Conservation (phyloP, 1,284 basidiomycete genomes). For the Apiotrichum siamense region DNA sequence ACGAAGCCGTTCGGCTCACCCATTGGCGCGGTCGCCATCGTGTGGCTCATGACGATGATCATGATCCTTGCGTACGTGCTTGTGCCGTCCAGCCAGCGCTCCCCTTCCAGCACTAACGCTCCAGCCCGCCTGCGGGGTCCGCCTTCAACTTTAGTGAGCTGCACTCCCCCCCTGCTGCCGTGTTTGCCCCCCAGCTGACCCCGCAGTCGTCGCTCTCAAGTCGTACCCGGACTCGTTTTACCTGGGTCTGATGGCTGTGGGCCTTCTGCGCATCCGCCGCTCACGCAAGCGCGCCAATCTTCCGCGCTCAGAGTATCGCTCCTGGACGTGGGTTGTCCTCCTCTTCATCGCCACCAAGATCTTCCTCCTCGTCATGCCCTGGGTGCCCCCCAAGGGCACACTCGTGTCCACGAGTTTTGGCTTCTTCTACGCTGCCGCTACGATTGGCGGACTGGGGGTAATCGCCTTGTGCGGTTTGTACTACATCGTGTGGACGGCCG, state of each 20-base stretch:
- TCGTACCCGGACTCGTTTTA: slow-evolving; percentile 50
- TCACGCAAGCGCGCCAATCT: slow-evolving; percentile 45
- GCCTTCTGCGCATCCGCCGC: slow-evolving; percentile 49
- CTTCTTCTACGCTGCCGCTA: slow-evolving; percentile 46
- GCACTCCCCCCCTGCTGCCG: too few relatives aligned
- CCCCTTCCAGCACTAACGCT: too few relatives aligned
- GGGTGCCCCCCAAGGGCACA: slow-evolving; percentile 43
- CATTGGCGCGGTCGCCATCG: slow-evolving; percentile 50
- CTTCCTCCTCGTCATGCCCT: slow-evolving; percentile 52
- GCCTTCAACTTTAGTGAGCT: slow-evolving; percentile 51
- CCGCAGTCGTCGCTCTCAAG: slow-evolving; percentile 39
- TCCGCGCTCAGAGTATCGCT: slow-evolving; percentile 45
- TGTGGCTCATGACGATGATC: slow-evolving; percentile 52
- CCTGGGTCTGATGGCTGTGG: slow-evolving; percentile 46
- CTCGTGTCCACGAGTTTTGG: slow-evolving; percentile 32
- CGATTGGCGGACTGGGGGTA: slow-evolving; percentile 31
- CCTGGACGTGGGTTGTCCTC: slow-evolving; percentile 47
- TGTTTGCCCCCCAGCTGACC: too few relatives aligned
- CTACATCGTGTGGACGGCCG: slow-evolving; percentile 43
- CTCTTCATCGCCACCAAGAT: slow-evolving; percentile 48
- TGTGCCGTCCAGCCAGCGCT: too few relatives aligned
- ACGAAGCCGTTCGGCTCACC: slow-evolving; percentile 41
- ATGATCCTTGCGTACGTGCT: slow-evolving; percentile 55
- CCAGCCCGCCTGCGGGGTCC: slow-evolving; percentile 54
- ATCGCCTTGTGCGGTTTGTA: slow-evolving; percentile 39